Evolutionary conservation across 2,329 filamentous ascomycete genomes (phyloP).

Genomic region (Colletotrichum cereale): DNA sequence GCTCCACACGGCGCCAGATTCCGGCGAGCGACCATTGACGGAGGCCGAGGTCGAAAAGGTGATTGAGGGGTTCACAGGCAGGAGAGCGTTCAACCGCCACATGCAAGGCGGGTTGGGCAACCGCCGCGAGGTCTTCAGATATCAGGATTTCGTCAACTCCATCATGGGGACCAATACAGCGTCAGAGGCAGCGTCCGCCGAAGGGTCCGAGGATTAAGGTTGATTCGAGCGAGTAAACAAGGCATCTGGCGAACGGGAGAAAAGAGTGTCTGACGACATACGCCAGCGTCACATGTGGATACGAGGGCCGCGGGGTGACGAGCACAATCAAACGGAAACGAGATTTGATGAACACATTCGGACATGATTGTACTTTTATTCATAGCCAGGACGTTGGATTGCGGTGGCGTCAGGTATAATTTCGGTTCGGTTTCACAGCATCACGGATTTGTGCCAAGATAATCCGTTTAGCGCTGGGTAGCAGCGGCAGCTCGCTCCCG

Average conservation of each 20-base stretch:
- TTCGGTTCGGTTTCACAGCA: slow-evolving; percentile 30
- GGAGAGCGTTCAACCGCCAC: slow-evolving; percentile 82
- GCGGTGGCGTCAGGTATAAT: slow-evolving; percentile 24
- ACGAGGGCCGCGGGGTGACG: slow-evolving; percentile 22
- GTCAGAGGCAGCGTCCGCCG: slow-evolving; percentile 47
- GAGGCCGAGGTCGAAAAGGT: slow-evolving; percentile 86
- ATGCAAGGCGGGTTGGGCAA: slow-evolving; percentile 67
- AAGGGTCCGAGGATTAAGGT: slow-evolving; percentile 43
- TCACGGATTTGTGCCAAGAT: slow-evolving; percentile 10
- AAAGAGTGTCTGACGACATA: slow-evolving; percentile 30
- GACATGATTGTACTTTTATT: slow-evolving; percentile 35
- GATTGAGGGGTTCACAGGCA: slow-evolving; percentile 86
- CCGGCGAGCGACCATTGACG: slow-evolving; percentile 73
- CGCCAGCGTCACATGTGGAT: slow-evolving; percentile 19
- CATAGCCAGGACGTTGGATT: slow-evolving; percentile 14
- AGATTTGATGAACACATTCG: slow-evolving; percentile 28
- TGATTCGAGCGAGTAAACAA: slow-evolving; percentile 7
- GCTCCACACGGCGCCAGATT: slow-evolving; percentile 83
- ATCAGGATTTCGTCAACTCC: slow-evolving; percentile 88
- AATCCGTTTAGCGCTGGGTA: slow-evolving; percentile 3
- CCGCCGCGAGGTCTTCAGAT: slow-evolving; percentile 90
- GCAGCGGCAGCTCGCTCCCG: slow-evolving; percentile 1
- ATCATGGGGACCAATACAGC: slow-evolving; percentile 67
- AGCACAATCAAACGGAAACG: slow-evolving; percentile 28
- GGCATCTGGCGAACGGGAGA: slow-evolving; percentile 1